Percentiles rank a stretch among this genome's conserved stretches.
Conservation (phyloP, 139 green algal genomes). For the Volvox africanus region DNA sequence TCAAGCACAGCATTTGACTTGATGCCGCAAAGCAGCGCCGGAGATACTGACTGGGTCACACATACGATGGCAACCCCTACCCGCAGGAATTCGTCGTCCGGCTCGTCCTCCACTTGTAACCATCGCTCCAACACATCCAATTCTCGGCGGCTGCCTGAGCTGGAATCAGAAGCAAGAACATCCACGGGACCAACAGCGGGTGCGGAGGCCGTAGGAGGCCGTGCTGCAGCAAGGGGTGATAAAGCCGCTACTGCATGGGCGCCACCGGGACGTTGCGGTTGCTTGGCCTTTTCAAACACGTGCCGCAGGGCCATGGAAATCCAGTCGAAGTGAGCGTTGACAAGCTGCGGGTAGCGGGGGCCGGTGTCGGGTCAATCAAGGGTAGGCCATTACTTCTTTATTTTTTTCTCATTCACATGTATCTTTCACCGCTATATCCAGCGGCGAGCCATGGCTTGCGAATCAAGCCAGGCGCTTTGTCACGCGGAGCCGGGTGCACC, state of each 20-base stretch:
- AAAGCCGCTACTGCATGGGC: neutral
- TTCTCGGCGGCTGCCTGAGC: neutral
- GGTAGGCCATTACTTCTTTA: too few species aligned
- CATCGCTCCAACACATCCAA: slow-evolving; percentile 36
- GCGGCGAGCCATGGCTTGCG: too few species aligned
- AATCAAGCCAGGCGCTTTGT: too few species aligned
- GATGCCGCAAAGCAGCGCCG: too few species aligned
- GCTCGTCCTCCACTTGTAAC: slow-evolving; percentile 48
- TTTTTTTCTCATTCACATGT: too few species aligned
- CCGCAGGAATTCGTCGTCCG: slow-evolving; percentile 48
- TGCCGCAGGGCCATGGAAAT: neutral
- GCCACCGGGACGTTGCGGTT: neutral
- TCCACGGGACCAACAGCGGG: neutral
- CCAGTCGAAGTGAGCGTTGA: slow-evolving; percentile 9
- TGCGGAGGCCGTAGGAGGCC: too few species aligned
- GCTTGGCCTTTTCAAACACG: neutral
- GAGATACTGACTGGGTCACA: too few species aligned
- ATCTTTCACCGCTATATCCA: too few species aligned
- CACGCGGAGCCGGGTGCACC: too few species aligned
- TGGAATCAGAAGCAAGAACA: neutral
- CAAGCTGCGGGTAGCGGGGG: neutral
- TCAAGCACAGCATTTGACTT: too few species aligned
- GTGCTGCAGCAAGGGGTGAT: neutral
- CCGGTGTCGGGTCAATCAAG: too few species aligned
- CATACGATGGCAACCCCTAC: neutral